Conservation (phyloP, 305 asterid species). For the Caryopteris hybrid region DNA sequence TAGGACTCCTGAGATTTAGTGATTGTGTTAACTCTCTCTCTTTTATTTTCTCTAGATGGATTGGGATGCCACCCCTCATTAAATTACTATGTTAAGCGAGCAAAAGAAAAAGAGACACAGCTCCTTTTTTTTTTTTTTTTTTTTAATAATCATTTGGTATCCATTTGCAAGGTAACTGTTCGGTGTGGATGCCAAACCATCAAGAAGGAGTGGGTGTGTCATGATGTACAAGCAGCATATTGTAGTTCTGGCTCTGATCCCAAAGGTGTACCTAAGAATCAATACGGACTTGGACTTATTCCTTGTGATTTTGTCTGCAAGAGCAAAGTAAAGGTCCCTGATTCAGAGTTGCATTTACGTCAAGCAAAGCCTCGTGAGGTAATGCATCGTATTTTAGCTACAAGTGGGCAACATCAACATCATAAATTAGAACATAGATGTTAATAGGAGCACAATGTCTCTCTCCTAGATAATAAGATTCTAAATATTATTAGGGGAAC, state of each 20-base stretch:
- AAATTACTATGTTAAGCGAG: not conserved
- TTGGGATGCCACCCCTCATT: too few relatives aligned
- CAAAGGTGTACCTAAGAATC: constrained; percentile 60
- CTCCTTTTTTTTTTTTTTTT: not conserved
- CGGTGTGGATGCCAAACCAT: constrained; percentile 82
- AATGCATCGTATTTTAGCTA: constrained; percentile 10
- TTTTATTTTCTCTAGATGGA: too few relatives aligned
- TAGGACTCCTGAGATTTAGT: too few relatives aligned
- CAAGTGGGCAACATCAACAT: not conserved
- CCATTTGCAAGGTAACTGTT: constrained; percentile 53
- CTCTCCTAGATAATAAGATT: not conserved
- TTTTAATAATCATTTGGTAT: constrained; percentile 4
- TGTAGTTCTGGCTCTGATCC: constrained; percentile 52
- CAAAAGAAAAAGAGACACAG: not conserved
- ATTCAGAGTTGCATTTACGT: constrained; percentile 63
- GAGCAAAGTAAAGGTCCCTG: constrained; percentile 56
- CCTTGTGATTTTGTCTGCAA: constrained; percentile 67
- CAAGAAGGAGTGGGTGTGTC: constrained; percentile 79
- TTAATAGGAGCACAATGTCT: not conserved
- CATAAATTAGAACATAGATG: not conserved
- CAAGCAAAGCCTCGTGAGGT: constrained; percentile 62
- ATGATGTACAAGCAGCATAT: constrained; percentile 72
- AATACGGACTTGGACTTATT: constrained; percentile 69
- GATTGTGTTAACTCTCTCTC: too few relatives aligned
- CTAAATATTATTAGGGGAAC: too few relatives aligned